These are phyloP conservation scores for Chloroidium sp. DNA, from an alignment of 163 green algal genomes.

Conservation along the genomic window DNA sequence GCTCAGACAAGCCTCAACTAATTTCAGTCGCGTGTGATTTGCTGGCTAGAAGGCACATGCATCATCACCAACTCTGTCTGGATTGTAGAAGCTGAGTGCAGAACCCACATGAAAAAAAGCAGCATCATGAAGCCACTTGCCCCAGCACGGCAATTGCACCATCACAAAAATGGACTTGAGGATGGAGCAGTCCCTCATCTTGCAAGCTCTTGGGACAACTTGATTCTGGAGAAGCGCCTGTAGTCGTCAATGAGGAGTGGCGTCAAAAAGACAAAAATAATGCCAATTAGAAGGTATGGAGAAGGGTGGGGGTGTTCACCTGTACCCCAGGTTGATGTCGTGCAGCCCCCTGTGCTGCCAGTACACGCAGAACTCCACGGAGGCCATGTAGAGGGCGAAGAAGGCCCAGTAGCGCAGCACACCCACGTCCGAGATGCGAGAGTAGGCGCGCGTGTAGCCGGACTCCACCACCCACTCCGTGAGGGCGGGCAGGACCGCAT, in stretches of 20 bases:
- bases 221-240: too few species aligned
- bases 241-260: too few species aligned
- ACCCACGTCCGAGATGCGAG: constrained; percentile 60
- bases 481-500: constrained; percentile 69
- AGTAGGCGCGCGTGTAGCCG: constrained; percentile 77
- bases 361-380: constrained; percentile 92
- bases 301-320: constrained; percentile 16
- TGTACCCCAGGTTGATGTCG: constrained; percentile 67
- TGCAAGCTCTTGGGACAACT: too few species aligned
- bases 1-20: not conserved
- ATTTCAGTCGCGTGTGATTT: not conserved
- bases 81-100: not conserved
- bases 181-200: too few species aligned
- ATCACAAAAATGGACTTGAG: too few species aligned
- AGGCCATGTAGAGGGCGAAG: constrained; percentile 82
- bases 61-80: not conserved
- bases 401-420: constrained; percentile 55
- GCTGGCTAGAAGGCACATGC: not conserved
- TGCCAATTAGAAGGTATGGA: too few species aligned
- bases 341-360: constrained; percentile 88
- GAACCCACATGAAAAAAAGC: too few species aligned
- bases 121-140: too few species aligned
- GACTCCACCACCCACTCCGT: constrained; percentile 70
- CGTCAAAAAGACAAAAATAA: too few species aligned
- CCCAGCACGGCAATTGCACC: too few species aligned